Base-by-base conservation (phyloP, 768 basidiomycete genomes). In the Boletus vermiculosoides region DNA sequence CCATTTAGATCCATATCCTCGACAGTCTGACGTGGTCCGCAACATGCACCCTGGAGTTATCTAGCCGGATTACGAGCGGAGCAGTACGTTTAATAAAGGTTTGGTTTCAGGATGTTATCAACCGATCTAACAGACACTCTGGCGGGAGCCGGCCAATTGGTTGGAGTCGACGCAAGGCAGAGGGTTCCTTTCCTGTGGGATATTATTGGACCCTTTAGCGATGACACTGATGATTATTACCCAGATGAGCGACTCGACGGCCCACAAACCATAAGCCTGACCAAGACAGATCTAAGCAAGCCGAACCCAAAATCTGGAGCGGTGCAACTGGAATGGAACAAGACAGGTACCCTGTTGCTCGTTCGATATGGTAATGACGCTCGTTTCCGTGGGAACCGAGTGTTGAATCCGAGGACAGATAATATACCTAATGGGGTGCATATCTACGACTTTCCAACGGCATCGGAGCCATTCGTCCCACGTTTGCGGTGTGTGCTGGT, bases 111-210 rank as follows among this genome's bases (percentile, higher is more conserved):
- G 40, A 25, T 31, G 18, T 36, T 11, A 31, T 37, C 59, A 28
- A 65, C 39, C 34, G 50, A 44, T 53, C 25, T 36, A 52, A 57
- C 66, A 96, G 94, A 80, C 73, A 12, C 75, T 91, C 13, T 98
- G 94, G 94, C 80, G 86, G 57, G 94, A 98, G 68, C 93, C 94
- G 2, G 63, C 78, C 0, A 85, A 85, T 59, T 98, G 94, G 94
- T 73, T 92, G 41, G 88, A 89, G 68, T 78, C 86, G 1, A 93
- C 92, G 0, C 83, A 88, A 65, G 92, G 90, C 28, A 83, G 87
- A 53, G 94, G 94, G 5, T 94, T 95, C 68, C 76, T 96, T 25
- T 89, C 92, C 23, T 97, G 94, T 93, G 64, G 25, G 66, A 30
- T 39, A 23, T 39, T 30, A 22, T 40, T 36, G n/a, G 23, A 5